Evolutionary conservation across 768 basidiomycete species (phyloP), one percentile per base, ranked within the genome.

Genomic region (Lactarius vividus): DNA sequence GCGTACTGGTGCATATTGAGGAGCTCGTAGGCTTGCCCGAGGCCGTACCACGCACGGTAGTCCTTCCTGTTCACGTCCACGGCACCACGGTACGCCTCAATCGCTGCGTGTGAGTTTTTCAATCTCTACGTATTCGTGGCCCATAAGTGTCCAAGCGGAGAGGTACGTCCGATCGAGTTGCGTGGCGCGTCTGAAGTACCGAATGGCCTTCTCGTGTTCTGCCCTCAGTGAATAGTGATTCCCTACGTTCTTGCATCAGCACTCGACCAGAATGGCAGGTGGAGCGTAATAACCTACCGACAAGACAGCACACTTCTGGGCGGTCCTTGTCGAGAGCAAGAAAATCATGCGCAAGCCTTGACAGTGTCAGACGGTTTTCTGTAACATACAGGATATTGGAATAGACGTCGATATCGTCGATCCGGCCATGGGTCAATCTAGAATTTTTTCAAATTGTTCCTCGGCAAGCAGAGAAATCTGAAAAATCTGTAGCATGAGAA

Each of bases 91-190:
- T 98, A 99, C 11, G 95, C 92, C 77, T 98, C 97, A 62, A 98
- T 97, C 18, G 97, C 96, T 2, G 97, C 97, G 80, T 98, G 96
- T 5, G 94, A 94, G 76, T 99, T 98, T 79, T 98, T 98, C 88
- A n/a, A 97, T 88, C 78, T 99, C 97, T 53, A 99, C 91, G 72
- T 92, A 98, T 77, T 98, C 97, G 73, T 99, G 97, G 1, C 97
- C 97, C 94, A 99, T 95, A 69, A 99, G 79, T 4, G 96, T 98
- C 97, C 97, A 99, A 6, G 97, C 97, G 8, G 95, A 92, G 54
- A 98, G 82, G 77, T 95, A 98, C 2, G 91, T 95, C 62, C 92
- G 85, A 75, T 99, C 96, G 56, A 99, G 85, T 73, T 96, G 89
- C n/a, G 95, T 91, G 9, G 96, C 94, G 65, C 96, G 85, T 69